These are phyloP conservation scores for Colletotrichum acutatum DNA, from an alignment of 2,329 filamentous ascomycete genomes.

Conservation along the genomic window DNA sequence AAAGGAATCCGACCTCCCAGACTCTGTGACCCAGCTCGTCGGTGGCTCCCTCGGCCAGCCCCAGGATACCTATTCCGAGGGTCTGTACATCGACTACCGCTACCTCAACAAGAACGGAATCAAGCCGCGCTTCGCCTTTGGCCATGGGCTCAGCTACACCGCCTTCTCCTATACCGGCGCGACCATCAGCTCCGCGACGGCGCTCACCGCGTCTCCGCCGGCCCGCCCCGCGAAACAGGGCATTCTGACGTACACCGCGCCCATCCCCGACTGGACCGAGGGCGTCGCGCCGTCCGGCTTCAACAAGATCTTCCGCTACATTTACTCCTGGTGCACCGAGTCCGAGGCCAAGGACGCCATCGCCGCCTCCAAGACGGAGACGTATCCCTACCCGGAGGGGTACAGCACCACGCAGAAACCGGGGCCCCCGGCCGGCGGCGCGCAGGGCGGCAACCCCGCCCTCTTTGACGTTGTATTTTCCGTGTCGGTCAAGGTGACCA, in stretches of 20 bases:
- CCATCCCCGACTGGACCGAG: conserved; percentile 63
- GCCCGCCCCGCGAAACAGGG: conserved; percentile 48
- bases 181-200: conserved; percentile 56
- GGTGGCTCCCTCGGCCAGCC: conserved; percentile 75
- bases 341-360: conserved; percentile 53
- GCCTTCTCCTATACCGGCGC: conserved; percentile 70
- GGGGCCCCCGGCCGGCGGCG: conserved; percentile 72
- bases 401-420: conserved; percentile 64
- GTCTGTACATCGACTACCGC: conserved; percentile 89
- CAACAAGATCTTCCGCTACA: conserved; percentile 70
- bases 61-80: conserved; percentile 86
- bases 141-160: conserved; percentile 86
- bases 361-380: conserved; percentile 44
- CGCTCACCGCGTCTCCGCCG: conserved; percentile 53
- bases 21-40: conserved; percentile 51
- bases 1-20: conserved; percentile 76
- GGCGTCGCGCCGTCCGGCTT: conserved; percentile 70
- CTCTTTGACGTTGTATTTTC: conserved; percentile 65
- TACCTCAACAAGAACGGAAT: conserved; percentile 84
- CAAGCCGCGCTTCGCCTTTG: conserved; percentile 84
- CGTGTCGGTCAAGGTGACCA: conserved; percentile 59
- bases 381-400: conserved; percentile 73
- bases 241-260: conserved; percentile 58
- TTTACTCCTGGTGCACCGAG: conserved; percentile 73
- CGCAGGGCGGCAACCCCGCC: conserved; percentile 74